Percentiles rank a stretch among this genome's conserved stretches.
Evolutionary conservation across 495 filamentous ascomycete species (phyloP).

Genomic region (Cryomyces antarcticus): DNA sequence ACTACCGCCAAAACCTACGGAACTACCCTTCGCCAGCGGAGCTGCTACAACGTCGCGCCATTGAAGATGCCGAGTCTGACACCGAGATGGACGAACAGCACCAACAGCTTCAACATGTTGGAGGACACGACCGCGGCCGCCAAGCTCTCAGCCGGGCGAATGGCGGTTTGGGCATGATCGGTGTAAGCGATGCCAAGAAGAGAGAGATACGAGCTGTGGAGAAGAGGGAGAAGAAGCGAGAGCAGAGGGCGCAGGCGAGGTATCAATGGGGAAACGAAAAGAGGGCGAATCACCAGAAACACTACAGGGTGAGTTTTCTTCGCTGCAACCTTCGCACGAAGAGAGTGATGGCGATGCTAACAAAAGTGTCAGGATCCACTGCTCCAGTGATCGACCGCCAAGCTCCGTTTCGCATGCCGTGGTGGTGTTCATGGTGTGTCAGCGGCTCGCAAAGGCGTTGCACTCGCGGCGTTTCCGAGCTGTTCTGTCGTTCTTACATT

Average conservation of each 20-base stretch:
- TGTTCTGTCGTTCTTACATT: too few species aligned
- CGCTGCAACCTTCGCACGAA: too few species aligned
- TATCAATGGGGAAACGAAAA: constrained; percentile 43
- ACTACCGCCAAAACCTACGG: constrained; percentile 85
- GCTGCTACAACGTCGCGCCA: constrained; percentile 16
- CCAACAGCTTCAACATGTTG: constrained; percentile 2
- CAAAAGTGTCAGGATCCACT: too few species aligned
- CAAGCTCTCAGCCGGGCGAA: constrained; percentile 45
- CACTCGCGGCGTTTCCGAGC: too few species aligned
- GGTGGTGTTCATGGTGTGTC: too few species aligned
- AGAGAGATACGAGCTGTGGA: constrained; percentile 38
- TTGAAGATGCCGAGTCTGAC: constrained; percentile 24
- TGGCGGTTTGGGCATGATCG: constrained; percentile 55
- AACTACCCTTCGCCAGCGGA: constrained; percentile 55
- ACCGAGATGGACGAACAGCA: constrained; percentile 16
- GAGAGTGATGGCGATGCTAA: too few species aligned
- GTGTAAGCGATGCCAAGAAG: constrained; percentile 50
- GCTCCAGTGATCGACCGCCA: too few species aligned
- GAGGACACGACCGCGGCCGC: constrained; percentile 28
- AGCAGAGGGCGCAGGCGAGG: constrained; percentile 34
- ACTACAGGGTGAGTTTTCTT: constrained; percentile 29
- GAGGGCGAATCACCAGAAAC: constrained; percentile 51
- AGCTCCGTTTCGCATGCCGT: too few species aligned
- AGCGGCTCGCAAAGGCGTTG: too few species aligned
- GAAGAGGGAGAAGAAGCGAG: constrained; percentile 42